Conservation (phyloP, 345 rosid species). For the Sisymbrium altissimum region DNA sequence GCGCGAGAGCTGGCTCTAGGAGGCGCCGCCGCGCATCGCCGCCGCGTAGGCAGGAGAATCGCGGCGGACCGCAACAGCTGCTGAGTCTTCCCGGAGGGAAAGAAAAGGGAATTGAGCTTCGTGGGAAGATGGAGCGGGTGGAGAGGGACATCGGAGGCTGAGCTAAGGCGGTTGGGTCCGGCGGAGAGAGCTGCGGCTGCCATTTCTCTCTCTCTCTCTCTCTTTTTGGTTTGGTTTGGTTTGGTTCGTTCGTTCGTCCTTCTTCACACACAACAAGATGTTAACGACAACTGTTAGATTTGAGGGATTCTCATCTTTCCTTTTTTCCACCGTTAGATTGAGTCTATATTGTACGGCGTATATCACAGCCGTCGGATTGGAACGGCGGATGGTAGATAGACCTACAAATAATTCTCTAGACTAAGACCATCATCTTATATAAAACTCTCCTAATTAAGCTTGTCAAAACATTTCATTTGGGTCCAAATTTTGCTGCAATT, state of each 20-base stretch:
- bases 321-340: conserved; percentile 20
- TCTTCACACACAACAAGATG: not conserved
- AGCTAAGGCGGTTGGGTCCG: conserved; percentile 54
- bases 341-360: conserved; percentile 20
- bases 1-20: conserved; percentile 67
- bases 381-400: conserved; percentile 31
- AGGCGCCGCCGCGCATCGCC: conserved; percentile 32
- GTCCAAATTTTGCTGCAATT: not conserved
- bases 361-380: conserved; percentile 19
- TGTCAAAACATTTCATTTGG: not conserved
- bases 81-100: conserved; percentile 31
- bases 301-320: conserved; percentile 18
- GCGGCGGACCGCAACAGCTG: conserved; percentile 44
- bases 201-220: conserved; percentile 30
- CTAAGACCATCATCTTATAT: not conserved
- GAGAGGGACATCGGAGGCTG: conserved; percentile 39
- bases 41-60: conserved; percentile 35
- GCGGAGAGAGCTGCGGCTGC: conserved; percentile 79
- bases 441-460: not conserved
- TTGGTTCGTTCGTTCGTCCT: not conserved
- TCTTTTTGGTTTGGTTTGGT: too few relatives aligned
- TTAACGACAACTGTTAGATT: conserved; percentile 14
- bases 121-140: conserved; percentile 8
- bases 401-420: not conserved
- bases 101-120: conserved; percentile 19